A percentile compares a stretch with the other conserved stretches of the same genome.
Evolutionary conservation across 345 rosid genomes (phyloP).

Genomic region (Melastoma malabathricum): DNA sequence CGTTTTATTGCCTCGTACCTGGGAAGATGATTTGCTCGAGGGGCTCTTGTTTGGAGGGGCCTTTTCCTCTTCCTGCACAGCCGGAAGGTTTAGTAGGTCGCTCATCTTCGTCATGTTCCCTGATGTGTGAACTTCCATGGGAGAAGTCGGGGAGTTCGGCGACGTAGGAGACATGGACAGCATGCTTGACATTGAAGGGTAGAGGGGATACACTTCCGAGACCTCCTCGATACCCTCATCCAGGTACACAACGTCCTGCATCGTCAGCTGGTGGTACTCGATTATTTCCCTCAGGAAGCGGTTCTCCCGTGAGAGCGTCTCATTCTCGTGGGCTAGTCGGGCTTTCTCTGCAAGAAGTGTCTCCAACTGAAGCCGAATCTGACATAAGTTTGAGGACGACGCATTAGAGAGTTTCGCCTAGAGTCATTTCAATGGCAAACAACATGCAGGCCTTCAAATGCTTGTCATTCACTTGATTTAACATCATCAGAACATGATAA

Average conservation of each 20-base stretch:
- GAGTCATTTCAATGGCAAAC: too few relatives aligned
- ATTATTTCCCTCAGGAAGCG: slow-evolving; percentile 87
- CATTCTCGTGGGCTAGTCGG: slow-evolving; percentile 81
- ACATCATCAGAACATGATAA: too few relatives aligned
- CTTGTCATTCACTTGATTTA: too few relatives aligned
- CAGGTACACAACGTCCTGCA: slow-evolving; percentile 91
- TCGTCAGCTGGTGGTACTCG: slow-evolving; percentile 87
- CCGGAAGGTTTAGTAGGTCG: slow-evolving; percentile 15
- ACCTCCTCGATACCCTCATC: slow-evolving; percentile 85
- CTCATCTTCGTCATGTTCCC: slow-evolving; percentile 9
- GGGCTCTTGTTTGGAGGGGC: slow-evolving; percentile 9
- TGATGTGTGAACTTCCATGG: slow-evolving; percentile 17
- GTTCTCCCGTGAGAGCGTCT: slow-evolving; percentile 75
- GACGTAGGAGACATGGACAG: slow-evolving; percentile 46
- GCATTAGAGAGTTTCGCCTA: not conserved
- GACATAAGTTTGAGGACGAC: slow-evolving; percentile 1
- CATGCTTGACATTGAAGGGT: slow-evolving; percentile 20
- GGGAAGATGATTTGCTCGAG: slow-evolving; percentile 4
- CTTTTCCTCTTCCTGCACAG: slow-evolving; percentile 10
- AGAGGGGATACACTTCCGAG: slow-evolving; percentile 46
- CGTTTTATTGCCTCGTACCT: slow-evolving; percentile 14
- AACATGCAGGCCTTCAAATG: too few relatives aligned
- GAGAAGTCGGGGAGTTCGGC: slow-evolving; percentile 37
- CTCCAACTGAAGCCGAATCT: slow-evolving; percentile 96
- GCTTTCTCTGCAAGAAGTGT: slow-evolving; percentile 93